Conservation (phyloP, 1,284 basidiomycete genomes). For the Puccinia sorghi region DNA sequence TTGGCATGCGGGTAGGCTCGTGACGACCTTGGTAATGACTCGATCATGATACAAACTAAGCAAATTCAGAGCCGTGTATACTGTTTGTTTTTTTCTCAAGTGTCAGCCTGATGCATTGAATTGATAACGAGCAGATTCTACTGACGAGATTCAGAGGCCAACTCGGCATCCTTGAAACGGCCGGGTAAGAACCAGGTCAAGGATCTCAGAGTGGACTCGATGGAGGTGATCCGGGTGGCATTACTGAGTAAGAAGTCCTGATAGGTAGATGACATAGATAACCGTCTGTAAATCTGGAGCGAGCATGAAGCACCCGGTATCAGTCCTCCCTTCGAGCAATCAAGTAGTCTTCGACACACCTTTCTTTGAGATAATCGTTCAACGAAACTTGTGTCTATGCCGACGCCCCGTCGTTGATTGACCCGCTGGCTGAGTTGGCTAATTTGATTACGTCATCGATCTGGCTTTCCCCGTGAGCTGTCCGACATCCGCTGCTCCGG, state of each 20-base stretch:
- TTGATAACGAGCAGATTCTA: neutral
- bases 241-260: conserved; percentile 52
- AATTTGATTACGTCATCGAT: too few species aligned
- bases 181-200: conserved; percentile 57
- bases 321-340: too few species aligned
- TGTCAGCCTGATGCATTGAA: neutral
- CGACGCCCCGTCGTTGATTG: too few species aligned
- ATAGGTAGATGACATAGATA: conserved; percentile 48
- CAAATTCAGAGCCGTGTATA: conserved; percentile 59
- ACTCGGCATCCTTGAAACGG: conserved; percentile 55
- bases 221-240: conserved; percentile 53
- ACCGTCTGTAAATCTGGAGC: neutral
- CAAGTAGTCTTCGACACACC: neutral
- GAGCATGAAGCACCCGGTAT: neutral
- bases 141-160: conserved; percentile 54
- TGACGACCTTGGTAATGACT: conserved; percentile 55
- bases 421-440: too few species aligned
- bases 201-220: conserved; percentile 55
- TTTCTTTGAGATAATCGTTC: neutral
- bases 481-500: too few species aligned
- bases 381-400: too few species aligned
- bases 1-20: conserved; percentile 51
- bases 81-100: conserved; percentile 34
- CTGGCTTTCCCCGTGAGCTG: too few species aligned
- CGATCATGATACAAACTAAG: conserved; percentile 61